phyloP scores from a whole-genome alignment of 2,329 filamentous ascomycete genomes.

The Aspergillus fijiensis region DNA sequence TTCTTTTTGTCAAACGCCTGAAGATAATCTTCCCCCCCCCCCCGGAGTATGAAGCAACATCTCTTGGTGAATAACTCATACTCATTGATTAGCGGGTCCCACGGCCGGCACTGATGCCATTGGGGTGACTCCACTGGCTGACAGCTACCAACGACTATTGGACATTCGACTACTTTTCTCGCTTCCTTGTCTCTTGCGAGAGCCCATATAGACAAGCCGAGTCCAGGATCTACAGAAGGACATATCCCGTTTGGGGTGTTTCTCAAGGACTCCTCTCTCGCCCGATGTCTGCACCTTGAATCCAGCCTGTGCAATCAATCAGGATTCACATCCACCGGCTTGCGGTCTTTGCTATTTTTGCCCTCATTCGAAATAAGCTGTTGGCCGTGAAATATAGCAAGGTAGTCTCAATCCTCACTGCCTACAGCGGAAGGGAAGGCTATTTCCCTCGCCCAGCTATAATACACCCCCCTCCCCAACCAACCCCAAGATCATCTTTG shows the following conservation, averaged over 20 bases:
- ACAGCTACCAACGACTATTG: background rate
- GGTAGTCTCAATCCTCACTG: too few relatives aligned
- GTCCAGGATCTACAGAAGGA: background rate
- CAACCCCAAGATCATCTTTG: background rate
- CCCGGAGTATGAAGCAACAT: background rate
- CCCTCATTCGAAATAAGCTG: background rate
- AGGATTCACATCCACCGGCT: conserved; percentile 9
- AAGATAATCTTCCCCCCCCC: background rate
- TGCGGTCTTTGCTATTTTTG: conserved; percentile 21
- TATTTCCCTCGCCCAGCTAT: too few relatives aligned
- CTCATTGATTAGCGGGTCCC: conserved; percentile 17
- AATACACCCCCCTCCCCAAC: too few relatives aligned
- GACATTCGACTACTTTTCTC: background rate
- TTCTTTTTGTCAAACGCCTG: background rate
- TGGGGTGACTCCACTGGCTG: background rate
- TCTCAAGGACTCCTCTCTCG: conserved; percentile 9
- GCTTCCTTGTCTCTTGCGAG: background rate
- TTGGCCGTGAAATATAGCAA: background rate
- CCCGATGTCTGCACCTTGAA: conserved; percentile 16
- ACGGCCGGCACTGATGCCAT: background rate
- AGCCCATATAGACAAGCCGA: conserved; percentile 12
- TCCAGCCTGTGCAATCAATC: conserved; percentile 1
- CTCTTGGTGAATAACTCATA: background rate
- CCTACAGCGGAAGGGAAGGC: background rate
- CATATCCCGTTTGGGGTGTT: conserved; percentile 6